phyloP scores from a whole-genome alignment of 208 protist genomes.

The Leishmania guyanensis region DNA sequence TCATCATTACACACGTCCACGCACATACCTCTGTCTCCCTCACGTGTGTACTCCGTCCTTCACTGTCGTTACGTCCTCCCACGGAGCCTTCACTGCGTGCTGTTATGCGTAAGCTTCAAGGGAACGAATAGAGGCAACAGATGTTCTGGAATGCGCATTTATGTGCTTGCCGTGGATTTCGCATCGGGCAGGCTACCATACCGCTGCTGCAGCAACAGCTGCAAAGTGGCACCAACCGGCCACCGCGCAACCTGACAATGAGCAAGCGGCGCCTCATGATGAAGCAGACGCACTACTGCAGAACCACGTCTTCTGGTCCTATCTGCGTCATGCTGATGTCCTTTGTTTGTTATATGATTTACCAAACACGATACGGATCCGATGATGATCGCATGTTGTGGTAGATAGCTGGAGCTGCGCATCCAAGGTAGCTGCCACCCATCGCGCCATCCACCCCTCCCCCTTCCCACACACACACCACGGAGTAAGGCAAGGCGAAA shows the following conservation, averaged over 20 bases:
- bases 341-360: conserved; percentile 38
- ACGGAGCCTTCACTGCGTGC: background rate
- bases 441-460: background rate
- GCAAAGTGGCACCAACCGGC: background rate
- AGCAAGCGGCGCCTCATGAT: conserved; percentile 54
- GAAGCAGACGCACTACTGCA: conserved; percentile 37
- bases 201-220: background rate
- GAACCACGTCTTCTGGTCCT: conserved; percentile 37
- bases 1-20: background rate
- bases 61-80: background rate
- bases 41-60: background rate
- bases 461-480: background rate
- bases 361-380: conserved; percentile 15
- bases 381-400: conserved; percentile 36
- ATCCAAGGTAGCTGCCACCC: background rate
- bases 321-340: conserved; percentile 48
- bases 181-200: background rate
- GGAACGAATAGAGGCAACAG: background rate
- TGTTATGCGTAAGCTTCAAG: background rate
- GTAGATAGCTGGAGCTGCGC: background rate
- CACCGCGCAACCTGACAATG: conserved; percentile 39
- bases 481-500: background rate
- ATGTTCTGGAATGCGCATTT: background rate
- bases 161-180: background rate
- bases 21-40: background rate